Conservation (phyloP, 768 basidiomycete genomes). For the Lactarius quietus region DNA sequence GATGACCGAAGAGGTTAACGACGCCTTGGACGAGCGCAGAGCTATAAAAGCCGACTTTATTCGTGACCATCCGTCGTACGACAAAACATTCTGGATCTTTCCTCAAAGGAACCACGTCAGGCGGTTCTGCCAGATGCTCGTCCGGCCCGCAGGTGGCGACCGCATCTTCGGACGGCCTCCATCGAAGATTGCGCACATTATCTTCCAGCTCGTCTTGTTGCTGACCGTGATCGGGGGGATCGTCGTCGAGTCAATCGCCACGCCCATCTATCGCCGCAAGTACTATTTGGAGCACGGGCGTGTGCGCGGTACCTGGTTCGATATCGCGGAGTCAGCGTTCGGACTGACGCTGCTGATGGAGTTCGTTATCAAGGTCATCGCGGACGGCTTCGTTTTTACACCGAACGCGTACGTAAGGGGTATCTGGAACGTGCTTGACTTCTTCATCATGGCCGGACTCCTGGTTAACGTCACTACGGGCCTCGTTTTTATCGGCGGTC, state of each 20-base stretch:
- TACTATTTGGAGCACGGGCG: constrained; percentile 61
- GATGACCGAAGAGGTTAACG: constrained; percentile 50
- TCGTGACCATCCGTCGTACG: constrained; percentile 81
- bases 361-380: constrained; percentile 85
- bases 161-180: constrained; percentile 81
- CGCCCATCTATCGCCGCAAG: constrained; percentile 74
- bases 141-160: constrained; percentile 78
- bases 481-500: constrained; percentile 70
- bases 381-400: constrained; percentile 88
- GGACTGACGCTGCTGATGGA: constrained; percentile 72
- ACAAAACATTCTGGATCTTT: constrained; percentile 87
- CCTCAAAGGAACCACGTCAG: constrained; percentile 74
- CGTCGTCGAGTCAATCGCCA: constrained; percentile 77
- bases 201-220: constrained; percentile 74
- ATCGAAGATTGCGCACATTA: constrained; percentile 57
- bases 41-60: constrained; percentile 87
- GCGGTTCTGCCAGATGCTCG: constrained; percentile 73
- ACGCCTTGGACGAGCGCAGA: constrained; percentile 63
- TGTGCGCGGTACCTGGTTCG: constrained; percentile 80
- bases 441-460: constrained; percentile 75
- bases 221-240: constrained; percentile 77
- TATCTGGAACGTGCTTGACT: constrained; percentile 91
- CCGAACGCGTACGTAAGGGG: constrained; percentile 90
- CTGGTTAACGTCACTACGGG: constrained; percentile 70
- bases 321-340: constrained; percentile 71